Conservation (phyloP, 192 early-diverging fungal genomes). For the Geranomyces variabilis region DNA sequence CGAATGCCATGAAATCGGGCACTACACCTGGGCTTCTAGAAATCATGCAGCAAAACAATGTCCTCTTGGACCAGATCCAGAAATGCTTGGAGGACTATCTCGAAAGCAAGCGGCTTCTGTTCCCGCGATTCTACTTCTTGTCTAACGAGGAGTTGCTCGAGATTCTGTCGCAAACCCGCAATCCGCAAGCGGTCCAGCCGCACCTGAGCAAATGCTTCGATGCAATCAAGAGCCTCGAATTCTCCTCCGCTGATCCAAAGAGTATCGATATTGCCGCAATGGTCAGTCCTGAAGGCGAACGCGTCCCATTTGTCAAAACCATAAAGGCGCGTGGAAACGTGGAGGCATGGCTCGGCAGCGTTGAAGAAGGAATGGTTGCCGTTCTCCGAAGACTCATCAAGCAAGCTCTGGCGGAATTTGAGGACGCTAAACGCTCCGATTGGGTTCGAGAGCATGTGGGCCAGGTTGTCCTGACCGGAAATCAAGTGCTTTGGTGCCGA, state of each 20-base stretch:
- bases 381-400: constrained; percentile 56
- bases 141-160: constrained; percentile 71
- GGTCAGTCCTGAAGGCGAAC: constrained; percentile 61
- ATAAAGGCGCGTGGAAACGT: constrained; percentile 69
- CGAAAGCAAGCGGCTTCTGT: constrained; percentile 61
- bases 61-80: constrained; percentile 63
- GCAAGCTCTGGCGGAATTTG: constrained; percentile 57
- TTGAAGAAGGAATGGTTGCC: constrained; percentile 64
- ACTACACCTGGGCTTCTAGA: constrained; percentile 61
- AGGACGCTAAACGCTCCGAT: constrained; percentile 49
- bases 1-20: constrained; percentile 67
- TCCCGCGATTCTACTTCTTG: constrained; percentile 66
- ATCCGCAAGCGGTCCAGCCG: constrained; percentile 67
- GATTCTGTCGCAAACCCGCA: constrained; percentile 63
- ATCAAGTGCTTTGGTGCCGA: constrained; percentile 59
- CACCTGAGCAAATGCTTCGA: constrained; percentile 68
- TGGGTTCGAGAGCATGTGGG: constrained; percentile 66
- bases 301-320: constrained; percentile 58
- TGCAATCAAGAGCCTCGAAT: constrained; percentile 63
- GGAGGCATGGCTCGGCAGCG: constrained; percentile 65
- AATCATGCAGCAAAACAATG: constrained; percentile 63
- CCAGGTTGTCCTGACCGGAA: constrained; percentile 60
- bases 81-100: constrained; percentile 69
- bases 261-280: constrained; percentile 63
- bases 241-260: constrained; percentile 57